A percentile compares a stretch with the other conserved stretches of the same genome.
Evolutionary conservation across 371 early-diverging fungal genomes (phyloP).

Genomic region (Saksenaea oblongispora): DNA sequence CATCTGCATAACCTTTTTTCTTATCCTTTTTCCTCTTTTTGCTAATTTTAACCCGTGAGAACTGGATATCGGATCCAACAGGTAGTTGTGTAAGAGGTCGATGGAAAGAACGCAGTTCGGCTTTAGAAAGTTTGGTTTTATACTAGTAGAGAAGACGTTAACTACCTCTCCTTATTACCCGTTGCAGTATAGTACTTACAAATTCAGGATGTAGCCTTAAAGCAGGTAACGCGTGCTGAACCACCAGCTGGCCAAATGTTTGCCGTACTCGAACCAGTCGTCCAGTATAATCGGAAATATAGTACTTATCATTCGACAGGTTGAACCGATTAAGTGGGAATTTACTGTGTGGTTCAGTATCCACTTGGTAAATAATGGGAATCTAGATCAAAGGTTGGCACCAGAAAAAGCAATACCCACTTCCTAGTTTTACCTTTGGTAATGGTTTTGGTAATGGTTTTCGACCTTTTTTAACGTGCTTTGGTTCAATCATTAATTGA

Average conservation of each 20-base stretch:
- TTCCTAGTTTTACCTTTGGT: conserved; percentile 31
- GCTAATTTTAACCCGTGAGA: conserved; percentile 71
- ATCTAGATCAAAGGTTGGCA: conserved; percentile 9
- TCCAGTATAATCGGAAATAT: conserved; percentile 76
- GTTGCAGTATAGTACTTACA: conserved; percentile 55
- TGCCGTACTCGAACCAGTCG: conserved; percentile 83
- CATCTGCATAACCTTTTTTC: conserved; percentile 70
- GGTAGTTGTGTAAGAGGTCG: conserved; percentile 82
- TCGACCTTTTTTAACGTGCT: conserved; percentile 45
- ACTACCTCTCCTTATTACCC: too few relatives aligned
- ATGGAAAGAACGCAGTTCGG: conserved; percentile 94
- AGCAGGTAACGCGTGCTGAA: conserved; percentile 96
- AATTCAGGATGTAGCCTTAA: conserved; percentile 83
- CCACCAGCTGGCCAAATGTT: conserved; percentile 86
- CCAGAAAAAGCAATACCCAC: background rate
- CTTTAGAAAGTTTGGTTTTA: conserved; percentile 84
- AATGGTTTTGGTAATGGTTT: conserved; percentile 40
- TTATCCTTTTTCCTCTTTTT: conserved; percentile 80
- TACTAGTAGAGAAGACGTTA: too few relatives aligned
- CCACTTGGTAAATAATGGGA: conserved; percentile 45
- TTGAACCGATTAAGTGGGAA: conserved; percentile 85
- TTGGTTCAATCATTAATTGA: conserved; percentile 34
- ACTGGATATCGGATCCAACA: conserved; percentile 54
- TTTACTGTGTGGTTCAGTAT: conserved; percentile 54
- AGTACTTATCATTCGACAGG: conserved; percentile 94